Conservation (phyloP, 371 early-diverging fungal genomes). For the Haplosporangium sp. region DNA sequence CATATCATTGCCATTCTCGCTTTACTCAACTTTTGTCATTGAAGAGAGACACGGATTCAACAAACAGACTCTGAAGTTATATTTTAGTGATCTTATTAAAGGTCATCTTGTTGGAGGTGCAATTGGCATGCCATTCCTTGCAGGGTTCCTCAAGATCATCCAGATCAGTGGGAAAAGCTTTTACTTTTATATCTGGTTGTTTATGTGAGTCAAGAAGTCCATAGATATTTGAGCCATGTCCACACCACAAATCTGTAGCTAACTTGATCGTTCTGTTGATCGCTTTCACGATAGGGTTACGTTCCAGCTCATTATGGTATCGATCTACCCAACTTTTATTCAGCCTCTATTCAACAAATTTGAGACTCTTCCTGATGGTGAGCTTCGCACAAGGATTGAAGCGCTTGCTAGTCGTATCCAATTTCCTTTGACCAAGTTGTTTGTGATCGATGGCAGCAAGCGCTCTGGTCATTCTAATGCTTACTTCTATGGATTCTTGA, state of each 20-base stretch:
- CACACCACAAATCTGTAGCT: no score
- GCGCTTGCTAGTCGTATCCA: constrained; percentile 86
- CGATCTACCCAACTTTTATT: constrained; percentile 95
- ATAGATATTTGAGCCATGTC: not conserved
- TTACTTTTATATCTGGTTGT: constrained; percentile 90
- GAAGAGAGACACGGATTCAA: constrained; percentile 98
- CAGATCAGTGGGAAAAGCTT: constrained; percentile 87
- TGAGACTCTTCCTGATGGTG: constrained; percentile 88
- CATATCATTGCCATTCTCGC: constrained; percentile 81
- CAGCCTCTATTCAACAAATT: constrained; percentile 99
- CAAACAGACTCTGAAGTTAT: constrained; percentile 90
- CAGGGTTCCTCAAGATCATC: constrained; percentile 89
- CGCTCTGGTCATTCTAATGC: constrained; percentile 97
- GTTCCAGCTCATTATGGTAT: constrained; percentile 91
- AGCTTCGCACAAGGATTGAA: constrained; percentile 87
- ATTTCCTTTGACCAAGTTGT: constrained; percentile 96
- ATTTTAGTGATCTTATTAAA: constrained; percentile 87
- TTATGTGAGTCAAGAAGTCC: constrained; percentile 69
- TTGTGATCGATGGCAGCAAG: constrained; percentile 96
- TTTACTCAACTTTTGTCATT: constrained; percentile 95
- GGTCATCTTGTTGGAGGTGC: constrained; percentile 71
- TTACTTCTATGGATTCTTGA: constrained; percentile 96
- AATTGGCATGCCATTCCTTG: constrained; percentile 84
- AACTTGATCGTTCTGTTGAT: not conserved
- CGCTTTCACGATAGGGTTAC: constrained; percentile 66